Evolutionary conservation across 148 eudicot genomes (phyloP).

Genomic region (Tetragonia tetragonoides): DNA sequence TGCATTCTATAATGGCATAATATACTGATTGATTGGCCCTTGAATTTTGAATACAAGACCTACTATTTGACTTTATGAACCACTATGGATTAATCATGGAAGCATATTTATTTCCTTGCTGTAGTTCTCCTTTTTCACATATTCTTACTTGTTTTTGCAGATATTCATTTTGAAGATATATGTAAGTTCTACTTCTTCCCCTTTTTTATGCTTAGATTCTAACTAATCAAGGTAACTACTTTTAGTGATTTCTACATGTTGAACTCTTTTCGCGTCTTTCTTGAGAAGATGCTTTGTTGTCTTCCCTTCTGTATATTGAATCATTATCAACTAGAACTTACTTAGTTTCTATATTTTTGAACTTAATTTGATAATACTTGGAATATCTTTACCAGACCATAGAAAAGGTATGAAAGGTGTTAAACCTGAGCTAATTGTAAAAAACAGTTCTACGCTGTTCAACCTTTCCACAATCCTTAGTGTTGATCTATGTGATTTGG

Average conservation of each 20-base stretch:
- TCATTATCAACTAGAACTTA: neutral
- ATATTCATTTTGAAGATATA: slow-evolving; percentile 53
- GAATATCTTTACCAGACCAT: neutral
- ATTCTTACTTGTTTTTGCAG: slow-evolving; percentile 44
- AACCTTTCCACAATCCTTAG: neutral
- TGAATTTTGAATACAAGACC: neutral
- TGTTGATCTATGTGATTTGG: neutral
- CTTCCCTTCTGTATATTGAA: neutral
- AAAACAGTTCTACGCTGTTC: neutral
- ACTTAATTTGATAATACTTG: neutral
- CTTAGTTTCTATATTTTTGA: neutral
- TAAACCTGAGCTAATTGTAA: neutral
- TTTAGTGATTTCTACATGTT: neutral
- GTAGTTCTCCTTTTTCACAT: neutral
- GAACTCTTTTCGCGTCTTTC: neutral
- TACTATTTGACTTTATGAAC: neutral
- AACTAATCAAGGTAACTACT: slow-evolving; percentile 1
- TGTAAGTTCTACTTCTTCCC: slow-evolving; percentile 50
- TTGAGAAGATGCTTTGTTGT: neutral
- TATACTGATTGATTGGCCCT: neutral
- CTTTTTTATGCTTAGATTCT: neutral
- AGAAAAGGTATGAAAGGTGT: neutral
- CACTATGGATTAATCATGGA: neutral
- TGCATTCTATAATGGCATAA: neutral
- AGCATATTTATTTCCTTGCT: slow-evolving; percentile 1